Evolutionary conservation across 2,329 filamentous ascomycete species (phyloP), one percentile per base, ranked within the genome.

Genomic region (Cordyceps cateniannulata): DNA sequence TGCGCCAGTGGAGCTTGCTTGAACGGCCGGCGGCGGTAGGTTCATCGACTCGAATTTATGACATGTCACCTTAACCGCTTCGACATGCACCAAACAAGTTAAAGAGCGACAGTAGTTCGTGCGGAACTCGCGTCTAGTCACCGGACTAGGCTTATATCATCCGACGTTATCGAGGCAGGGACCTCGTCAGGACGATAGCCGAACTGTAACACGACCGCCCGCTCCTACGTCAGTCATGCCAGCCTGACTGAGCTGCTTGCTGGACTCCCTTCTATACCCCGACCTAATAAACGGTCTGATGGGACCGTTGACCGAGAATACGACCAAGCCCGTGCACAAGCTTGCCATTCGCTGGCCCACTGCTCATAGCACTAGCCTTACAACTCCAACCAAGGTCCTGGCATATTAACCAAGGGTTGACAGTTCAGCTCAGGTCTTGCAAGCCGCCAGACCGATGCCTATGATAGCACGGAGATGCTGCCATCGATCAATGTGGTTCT

Each of bases 61-160:
- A 58, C 55, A 29, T 49, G 55, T 58, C 55, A 58, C 18, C 32
- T 50, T 4, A 10, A 58, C 40, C 20, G 22, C 40, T 50, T 50
- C 32, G 18, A 58, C 32, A 29, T 50, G 18, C 22, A 49, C 55
- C 14, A 42, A 58, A 32, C 6, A 48, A 50, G 32, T 18, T 42
- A 49, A 58, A 58, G 29, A 48, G 47, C 44, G 42, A 56, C 27
- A 27, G 20, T 49, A 40, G 55, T 58, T 50, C 44, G 20, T 58
- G 55, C 55, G 55, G 55, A 42, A 58, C 47, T 58, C 45, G 55
- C 55, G 55, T 58, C 24, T 50, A 58, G 45, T 45, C 32, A 50
- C 55, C 20, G 55, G 32, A 27, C 55, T 58, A 58, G 53, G 53
- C 47, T 58, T 22, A 18, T 27, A 20, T 18, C 32, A 53, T 47